Evolutionary conservation across 768 basidiomycete species (phyloP), one percentile per base, ranked within the genome.

Genomic region (Cytidiella melzeri): DNA sequence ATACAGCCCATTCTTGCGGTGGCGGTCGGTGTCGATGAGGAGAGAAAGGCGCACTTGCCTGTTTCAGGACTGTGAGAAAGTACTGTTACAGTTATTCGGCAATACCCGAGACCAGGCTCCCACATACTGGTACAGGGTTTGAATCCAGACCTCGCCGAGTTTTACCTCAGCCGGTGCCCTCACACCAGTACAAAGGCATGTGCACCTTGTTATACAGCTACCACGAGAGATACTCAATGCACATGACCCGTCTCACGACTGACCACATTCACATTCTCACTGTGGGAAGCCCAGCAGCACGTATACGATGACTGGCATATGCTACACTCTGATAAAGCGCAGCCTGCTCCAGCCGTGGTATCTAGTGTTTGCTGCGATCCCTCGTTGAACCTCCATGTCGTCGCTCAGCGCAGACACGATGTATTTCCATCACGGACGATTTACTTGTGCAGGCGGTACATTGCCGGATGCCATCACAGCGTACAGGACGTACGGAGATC

Each of bases 1-100:
- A 62, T 80, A 86, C 87, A 89, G 79, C 87, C 87, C 87, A 89
- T 89, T 75, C 73, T 84, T 66, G 60, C 48, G 74, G 76, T 70
- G 64, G 79, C 75, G 73, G 73, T 69, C 62, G 61, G 64, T 67
- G 74, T 74, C 71, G 73, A 65, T 72, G 65, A 64, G 65, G 47
- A 52, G 50, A 54, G 58, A 57, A 51, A 52, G 55, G 44, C 47
- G 50, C 47, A 56, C 53, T 20, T 45, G 47, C n/a, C 43, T 43
- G 48, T 37, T 43, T 34, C 30, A 40, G 42, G 43, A 53, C 38
- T 49, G 52, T 53, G 52, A 49, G 52, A 45, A 59, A 40, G 60
- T n/a, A 67, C 66, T 73, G 61, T 69, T 61, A 67, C 58, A 74
- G 72, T 73, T 71, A 62, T 66, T 65, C 64, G 64, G 63, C 61